A percentile compares a stretch with the other conserved stretches of the same genome.
Evolutionary conservation across 495 filamentous ascomycete genomes (phyloP).

Genomic region (Penicillium turbatum): DNA sequence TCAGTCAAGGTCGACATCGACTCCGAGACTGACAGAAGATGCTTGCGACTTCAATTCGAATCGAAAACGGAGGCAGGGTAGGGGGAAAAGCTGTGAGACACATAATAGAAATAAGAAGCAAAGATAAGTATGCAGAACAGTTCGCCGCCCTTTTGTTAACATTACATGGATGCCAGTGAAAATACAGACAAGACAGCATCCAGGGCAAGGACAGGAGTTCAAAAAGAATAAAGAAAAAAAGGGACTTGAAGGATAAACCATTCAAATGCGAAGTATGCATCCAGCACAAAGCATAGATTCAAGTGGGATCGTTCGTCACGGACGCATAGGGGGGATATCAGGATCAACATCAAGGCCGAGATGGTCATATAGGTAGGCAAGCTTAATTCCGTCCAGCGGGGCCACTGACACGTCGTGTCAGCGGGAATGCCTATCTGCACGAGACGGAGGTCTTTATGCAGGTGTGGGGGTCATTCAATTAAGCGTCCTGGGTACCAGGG

Average conservation of each 20-base stretch:
- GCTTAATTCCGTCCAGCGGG: constrained; percentile 25
- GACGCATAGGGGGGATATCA: constrained; percentile 17
- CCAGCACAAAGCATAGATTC: constrained; percentile 1
- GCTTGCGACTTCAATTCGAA: constrained; percentile 1
- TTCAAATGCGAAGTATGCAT: constrained; percentile 7
- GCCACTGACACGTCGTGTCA: constrained; percentile 13
- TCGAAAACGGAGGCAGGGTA: neutral
- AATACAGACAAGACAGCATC: constrained; percentile 3
- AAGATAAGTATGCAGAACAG: neutral
- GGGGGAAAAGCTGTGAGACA: neutral
- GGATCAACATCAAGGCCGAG: neutral
- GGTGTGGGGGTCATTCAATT: constrained; percentile 4
- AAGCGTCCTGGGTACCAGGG: constrained; percentile 4
- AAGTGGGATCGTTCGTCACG: constrained; percentile 21
- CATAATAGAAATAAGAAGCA: neutral
- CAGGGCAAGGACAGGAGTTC: neutral
- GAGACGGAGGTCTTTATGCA: neutral
- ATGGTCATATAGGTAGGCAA: constrained; percentile 15
- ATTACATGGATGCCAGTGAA: constrained; percentile 4
- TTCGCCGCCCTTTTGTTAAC: neutral
- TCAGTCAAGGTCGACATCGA: constrained; percentile 9
- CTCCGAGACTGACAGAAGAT: constrained; percentile 2
- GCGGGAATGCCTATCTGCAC: constrained; percentile 7
- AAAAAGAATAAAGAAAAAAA: neutral
- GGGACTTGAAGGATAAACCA: neutral